phyloP scores from a whole-genome alignment of 345 rosid genomes.

The Conringia planisiliqua region DNA sequence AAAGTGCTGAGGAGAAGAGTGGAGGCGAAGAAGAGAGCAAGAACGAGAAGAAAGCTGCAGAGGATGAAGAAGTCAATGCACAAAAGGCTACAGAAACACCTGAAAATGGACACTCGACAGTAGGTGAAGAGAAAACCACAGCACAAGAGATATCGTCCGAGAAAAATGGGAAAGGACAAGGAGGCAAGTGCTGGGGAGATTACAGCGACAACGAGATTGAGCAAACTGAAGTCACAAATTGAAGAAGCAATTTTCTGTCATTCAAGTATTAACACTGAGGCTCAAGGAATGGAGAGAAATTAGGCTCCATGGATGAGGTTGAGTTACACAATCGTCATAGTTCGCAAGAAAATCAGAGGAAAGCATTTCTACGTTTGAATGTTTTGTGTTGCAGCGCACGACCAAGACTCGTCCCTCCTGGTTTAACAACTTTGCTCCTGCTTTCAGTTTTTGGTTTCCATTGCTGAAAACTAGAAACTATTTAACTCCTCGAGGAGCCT shows the following conservation, averaged over 20 bases:
- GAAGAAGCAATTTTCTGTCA: constrained; percentile 30
- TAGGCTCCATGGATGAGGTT: constrained; percentile 21
- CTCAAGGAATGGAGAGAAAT: constrained; percentile 20
- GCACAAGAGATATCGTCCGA: constrained; percentile 38
- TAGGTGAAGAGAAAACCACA: constrained; percentile 24
- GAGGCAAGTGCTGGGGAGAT: constrained; percentile 78
- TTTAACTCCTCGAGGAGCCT: constrained; percentile 6
- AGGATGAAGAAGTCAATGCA: constrained; percentile 34
- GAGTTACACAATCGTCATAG: constrained; percentile 18
- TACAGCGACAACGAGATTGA: constrained; percentile 74
- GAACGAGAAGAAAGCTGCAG: constrained; percentile 38
- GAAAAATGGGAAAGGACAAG: constrained; percentile 39
- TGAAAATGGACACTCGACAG: constrained; percentile 35
- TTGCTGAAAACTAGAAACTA: constrained; percentile 14
- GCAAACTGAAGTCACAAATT: constrained; percentile 56
- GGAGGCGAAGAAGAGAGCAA: constrained; percentile 41
- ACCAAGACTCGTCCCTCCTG: constrained; percentile 7
- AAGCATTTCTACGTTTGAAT: constrained; percentile 11
- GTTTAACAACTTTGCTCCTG: constrained; percentile 22
- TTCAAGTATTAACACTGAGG: constrained; percentile 33
- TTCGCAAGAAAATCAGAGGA: background rate
- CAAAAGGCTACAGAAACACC: constrained; percentile 32
- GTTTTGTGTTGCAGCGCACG: constrained; percentile 19
- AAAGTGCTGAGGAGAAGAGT: constrained; percentile 35
- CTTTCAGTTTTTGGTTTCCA: constrained; percentile 20